Evolutionary conservation across 2,329 filamentous ascomycete genomes (phyloP).

Genomic region (Paramyrothecium roridum): DNA sequence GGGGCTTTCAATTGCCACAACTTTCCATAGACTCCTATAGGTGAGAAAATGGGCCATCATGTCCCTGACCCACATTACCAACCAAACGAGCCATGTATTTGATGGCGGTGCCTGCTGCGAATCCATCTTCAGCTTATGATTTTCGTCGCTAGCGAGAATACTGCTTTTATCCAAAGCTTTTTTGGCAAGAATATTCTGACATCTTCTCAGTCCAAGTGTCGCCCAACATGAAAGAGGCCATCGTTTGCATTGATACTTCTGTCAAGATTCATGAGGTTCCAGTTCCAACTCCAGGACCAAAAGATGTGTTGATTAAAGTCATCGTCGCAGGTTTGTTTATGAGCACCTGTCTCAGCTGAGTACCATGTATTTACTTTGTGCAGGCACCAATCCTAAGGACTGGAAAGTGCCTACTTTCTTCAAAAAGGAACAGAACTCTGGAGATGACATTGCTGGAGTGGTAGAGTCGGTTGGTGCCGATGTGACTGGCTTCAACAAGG

Average conservation of each 20-base stretch:
- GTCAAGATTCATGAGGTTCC: neutral
- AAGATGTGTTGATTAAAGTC: neutral
- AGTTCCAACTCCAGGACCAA: neutral
- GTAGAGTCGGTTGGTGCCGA: constrained; percentile 14
- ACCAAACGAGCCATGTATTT: too few species aligned
- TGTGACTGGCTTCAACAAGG: constrained; percentile 18
- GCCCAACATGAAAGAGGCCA: neutral
- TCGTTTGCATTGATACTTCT: neutral
- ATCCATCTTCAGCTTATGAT: too few species aligned
- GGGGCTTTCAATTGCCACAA: too few species aligned
- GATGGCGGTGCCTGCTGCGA: too few species aligned
- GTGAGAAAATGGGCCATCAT: too few species aligned
- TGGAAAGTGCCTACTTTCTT: constrained; percentile 14
- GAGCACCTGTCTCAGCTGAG: neutral
- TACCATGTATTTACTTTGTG: neutral
- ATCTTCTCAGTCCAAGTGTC: neutral
- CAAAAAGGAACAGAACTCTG: constrained; percentile 7
- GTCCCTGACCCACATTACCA: too few species aligned
- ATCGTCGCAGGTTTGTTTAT: neutral
- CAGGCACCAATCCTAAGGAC: constrained; percentile 21
- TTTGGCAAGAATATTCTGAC: too few species aligned
- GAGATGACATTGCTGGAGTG: constrained; percentile 20
- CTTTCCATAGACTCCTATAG: too few species aligned
- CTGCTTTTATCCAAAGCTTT: too few species aligned
- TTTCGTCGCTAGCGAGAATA: too few species aligned